Conservation (phyloP, 108 stramenopile genomes). For the Nitzschia putrida region DNA sequence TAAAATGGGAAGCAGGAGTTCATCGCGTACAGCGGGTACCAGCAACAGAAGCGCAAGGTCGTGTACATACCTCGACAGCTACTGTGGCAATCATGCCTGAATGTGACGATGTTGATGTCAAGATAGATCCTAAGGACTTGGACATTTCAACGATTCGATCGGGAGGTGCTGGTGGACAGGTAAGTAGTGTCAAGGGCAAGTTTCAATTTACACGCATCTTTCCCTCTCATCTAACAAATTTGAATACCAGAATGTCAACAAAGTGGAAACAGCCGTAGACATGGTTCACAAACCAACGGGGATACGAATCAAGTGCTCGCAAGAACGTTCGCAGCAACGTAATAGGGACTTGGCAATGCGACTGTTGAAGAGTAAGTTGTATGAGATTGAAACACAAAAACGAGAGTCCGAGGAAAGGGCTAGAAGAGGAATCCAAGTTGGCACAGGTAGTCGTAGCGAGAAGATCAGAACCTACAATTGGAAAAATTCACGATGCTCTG, state of each 20-base stretch:
- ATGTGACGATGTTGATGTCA: conserved; percentile 81
- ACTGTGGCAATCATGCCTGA: conserved; percentile 94
- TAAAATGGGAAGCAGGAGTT: conserved; percentile 97
- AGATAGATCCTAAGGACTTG: conserved; percentile 86
- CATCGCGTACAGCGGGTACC: conserved; percentile 98
- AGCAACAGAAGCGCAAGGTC: conserved; percentile 90
- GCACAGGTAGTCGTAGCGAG: conserved; percentile 92
- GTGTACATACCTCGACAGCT: conserved; percentile 94
- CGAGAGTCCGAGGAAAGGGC: conserved; percentile 80
- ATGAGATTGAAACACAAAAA: conserved; percentile 85
- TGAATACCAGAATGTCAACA: conserved; percentile 91
- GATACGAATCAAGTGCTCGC: conserved; percentile 93
- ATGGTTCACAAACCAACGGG: conserved; percentile 96
- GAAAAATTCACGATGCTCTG: conserved; percentile 93
- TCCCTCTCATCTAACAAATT: background rate
- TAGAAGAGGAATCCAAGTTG: conserved; percentile 83
- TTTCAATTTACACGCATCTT: background rate
- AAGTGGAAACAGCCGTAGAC: conserved; percentile 97
- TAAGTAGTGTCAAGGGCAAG: conserved; percentile 9
- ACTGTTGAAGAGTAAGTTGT: conserved; percentile 85
- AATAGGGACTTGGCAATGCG: conserved; percentile 96
- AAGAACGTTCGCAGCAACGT: conserved; percentile 94
- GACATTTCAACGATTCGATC: conserved; percentile 89
- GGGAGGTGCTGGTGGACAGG: conserved; percentile 95
- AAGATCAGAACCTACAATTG: conserved; percentile 99